Evolutionary conservation across 306 rosid genomes (phyloP), one percentile per base, ranked within the genome.

Genomic region (Albizia julibrissin): DNA sequence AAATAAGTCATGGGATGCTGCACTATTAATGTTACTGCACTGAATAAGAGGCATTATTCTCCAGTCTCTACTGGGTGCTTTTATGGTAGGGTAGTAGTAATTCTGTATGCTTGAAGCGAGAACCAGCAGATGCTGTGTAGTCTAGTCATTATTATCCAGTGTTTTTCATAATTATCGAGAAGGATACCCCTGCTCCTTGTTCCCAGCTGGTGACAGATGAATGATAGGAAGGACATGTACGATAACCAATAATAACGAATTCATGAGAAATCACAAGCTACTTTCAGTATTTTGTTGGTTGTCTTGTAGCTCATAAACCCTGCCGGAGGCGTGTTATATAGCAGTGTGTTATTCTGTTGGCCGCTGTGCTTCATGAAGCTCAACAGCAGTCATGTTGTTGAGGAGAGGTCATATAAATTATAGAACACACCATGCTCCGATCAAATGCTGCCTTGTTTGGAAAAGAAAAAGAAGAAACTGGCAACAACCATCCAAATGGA

Each of bases 11-110:
- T 44, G 68, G 24, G 78, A 43, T 59, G 73, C 64, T 59, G 73
- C 64, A 61, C 24, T 21, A 47, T 47, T 42, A 14, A 73, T 49
- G 77, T 73, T 27, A 29, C 37, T 16, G 27, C 58, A 33, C 29
- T 4, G 5, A 6, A 84, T 75, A 89, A 54, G 87, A 87, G 86
- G 87, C 88, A 64, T 87, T 89, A 83, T 85, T 86, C 56, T 84
- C 88, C 64, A 13, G 2, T 49, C 56, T 49, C 21, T 5, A 50
- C 85, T 87, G 0, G 90, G 90, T 73, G 33, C 75, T 24, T 13
- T 27, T 29, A 73, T n/a, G 3, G 43, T 29, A 8, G 44, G 46
- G 29, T 46, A 18, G 40, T 46, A 26, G 42, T 72, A 27, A 18
- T 46, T 16, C 29, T 49, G 64, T 59, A 27, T 47, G 43, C 77